A percentile compares a stretch with the other conserved stretches of the same genome.
Evolutionary conservation across 2,329 filamentous ascomycete species (phyloP).

Genomic region (Elsinoe necatrix): DNA sequence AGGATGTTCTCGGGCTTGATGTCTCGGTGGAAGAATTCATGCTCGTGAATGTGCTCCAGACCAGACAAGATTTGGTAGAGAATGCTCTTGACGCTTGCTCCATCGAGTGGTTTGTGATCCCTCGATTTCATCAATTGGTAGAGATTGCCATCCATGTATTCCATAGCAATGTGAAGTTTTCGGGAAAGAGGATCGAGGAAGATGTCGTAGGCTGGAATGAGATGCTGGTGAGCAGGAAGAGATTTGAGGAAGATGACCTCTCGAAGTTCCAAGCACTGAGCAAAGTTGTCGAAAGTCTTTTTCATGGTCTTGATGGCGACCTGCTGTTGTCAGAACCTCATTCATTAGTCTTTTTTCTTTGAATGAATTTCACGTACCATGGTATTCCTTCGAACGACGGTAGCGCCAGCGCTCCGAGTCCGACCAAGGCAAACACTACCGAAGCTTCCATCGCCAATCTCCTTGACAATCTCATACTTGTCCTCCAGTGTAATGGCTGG

Average conservation of each 20-base stretch:
- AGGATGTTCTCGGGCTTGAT: slow-evolving; percentile 99
- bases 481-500: slow-evolving; percentile 64
- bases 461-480: slow-evolving; percentile 92
- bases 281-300: slow-evolving; percentile 92
- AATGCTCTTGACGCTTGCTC: slow-evolving; percentile 90
- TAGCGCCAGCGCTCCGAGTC: slow-evolving; percentile 81
- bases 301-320: slow-evolving; percentile 99
- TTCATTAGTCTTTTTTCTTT: background rate
- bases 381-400: slow-evolving; percentile 79
- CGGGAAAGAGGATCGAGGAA: slow-evolving; percentile 94
- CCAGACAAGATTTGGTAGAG: slow-evolving; percentile 94
- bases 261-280: slow-evolving; percentile 81
- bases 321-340: slow-evolving; percentile 40
- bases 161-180: slow-evolving; percentile 97
- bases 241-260: slow-evolving; percentile 95
- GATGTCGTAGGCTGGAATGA: slow-evolving; percentile 96
- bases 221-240: slow-evolving; percentile 75
- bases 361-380: slow-evolving; percentile 66
- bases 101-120: slow-evolving; percentile 89
- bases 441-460: slow-evolving; percentile 98
- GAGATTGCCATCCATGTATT: slow-evolving; percentile 98
- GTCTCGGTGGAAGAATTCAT: slow-evolving; percentile 96
- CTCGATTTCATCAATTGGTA: slow-evolving; percentile 98
- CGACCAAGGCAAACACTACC: slow-evolving; percentile 89
- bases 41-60: slow-evolving; percentile 92